These are phyloP conservation scores for Lentinula boryana DNA, from an alignment of 768 basidiomycete genomes.

Conservation along the genomic window DNA sequence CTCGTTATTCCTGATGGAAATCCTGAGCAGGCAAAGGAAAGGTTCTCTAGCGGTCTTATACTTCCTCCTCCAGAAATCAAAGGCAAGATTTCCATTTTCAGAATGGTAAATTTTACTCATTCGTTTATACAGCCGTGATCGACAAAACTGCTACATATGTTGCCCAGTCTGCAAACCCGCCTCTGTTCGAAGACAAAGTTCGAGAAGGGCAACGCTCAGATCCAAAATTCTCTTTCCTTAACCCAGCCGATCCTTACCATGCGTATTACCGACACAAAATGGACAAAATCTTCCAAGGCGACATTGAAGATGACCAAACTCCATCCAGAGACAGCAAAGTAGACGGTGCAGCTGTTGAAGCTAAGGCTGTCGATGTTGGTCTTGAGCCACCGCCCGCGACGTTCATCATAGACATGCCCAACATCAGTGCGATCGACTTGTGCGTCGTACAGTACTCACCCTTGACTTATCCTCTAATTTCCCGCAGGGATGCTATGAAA, in stretches of 20 bases:
- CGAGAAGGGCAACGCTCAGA: conserved; percentile 94
- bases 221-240: conserved; percentile 98
- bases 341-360: conserved; percentile 30
- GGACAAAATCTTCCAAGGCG: conserved; percentile 75
- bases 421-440: conserved; percentile 86
- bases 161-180: conserved; percentile 89
- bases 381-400: conserved; percentile 74
- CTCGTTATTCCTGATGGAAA: conserved; percentile 35
- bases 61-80: conserved; percentile 96
- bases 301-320: conserved; percentile 55
- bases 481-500: conserved; percentile 84
- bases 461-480: conserved; percentile 6
- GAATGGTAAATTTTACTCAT: conserved; percentile 7
- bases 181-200: conserved; percentile 94
- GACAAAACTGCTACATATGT: conserved; percentile 92
- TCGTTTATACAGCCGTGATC: conserved; percentile 63
- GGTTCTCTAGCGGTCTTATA: conserved; percentile 84
- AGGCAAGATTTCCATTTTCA: conserved; percentile 41
- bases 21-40: conserved; percentile 32
- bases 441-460: conserved; percentile 36
- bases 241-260: conserved; percentile 96
- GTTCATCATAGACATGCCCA: conserved; percentile 83
- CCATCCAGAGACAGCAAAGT: conserved; percentile 40
- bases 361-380: conserved; percentile 49
- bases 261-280: conserved; percentile 94